phyloP scores from a whole-genome alignment of 352 stramenopile genomes.

The Globisporangium parvum region DNA sequence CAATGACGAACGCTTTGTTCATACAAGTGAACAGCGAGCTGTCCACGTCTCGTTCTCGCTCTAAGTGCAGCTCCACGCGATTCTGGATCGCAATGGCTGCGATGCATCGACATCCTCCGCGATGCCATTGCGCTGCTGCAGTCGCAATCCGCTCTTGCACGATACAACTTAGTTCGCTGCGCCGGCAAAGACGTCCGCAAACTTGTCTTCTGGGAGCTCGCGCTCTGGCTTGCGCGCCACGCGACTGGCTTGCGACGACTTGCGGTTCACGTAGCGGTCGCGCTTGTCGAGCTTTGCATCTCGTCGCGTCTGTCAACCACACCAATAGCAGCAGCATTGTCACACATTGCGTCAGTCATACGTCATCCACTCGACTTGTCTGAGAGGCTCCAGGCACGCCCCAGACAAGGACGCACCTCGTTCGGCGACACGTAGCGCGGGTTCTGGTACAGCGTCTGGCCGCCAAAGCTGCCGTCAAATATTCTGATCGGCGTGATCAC shows the following conservation, averaged over 20 bases:
- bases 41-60: neutral
- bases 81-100: neutral
- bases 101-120: too few species aligned
- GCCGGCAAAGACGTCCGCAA: conserved; percentile 81
- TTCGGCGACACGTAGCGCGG: conserved; percentile 97
- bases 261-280: conserved; percentile 89
- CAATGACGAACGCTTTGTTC: neutral
- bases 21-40: neutral
- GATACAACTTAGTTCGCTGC: conserved; percentile 19
- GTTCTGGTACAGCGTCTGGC: conserved; percentile 98
- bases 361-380: too few species aligned
- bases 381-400: too few species aligned
- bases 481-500: conserved; percentile 98
- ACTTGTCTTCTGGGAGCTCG: conserved; percentile 71
- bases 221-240: conserved; percentile 66
- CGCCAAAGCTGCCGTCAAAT: conserved; percentile 98
- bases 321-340: neutral
- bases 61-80: neutral
- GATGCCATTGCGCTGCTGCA: neutral
- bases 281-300: conserved; percentile 92
- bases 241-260: conserved; percentile 78
- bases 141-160: neutral
- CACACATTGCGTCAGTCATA: too few species aligned
- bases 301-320: conserved; percentile 33
- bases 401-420: conserved; percentile 43